phyloP scores from a whole-genome alignment of 2,329 filamentous ascomycete genomes.

The Emericellopsis atlantica region DNA sequence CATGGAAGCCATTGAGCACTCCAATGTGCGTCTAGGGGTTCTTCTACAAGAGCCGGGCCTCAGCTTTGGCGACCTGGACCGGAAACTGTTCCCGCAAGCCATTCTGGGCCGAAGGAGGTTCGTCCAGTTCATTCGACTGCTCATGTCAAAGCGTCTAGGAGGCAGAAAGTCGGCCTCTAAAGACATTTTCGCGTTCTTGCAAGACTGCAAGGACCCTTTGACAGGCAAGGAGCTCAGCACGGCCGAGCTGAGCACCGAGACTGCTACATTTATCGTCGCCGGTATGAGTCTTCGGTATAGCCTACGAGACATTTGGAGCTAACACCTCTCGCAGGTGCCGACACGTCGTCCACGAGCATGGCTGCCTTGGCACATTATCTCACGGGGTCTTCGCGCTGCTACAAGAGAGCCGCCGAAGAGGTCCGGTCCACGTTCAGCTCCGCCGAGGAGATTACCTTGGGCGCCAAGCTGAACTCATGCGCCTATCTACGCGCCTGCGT shows the following conservation, averaged over 20 bases:
- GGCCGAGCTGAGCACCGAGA: slow-evolving; percentile 27
- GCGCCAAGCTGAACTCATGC: slow-evolving; percentile 17
- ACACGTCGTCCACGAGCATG: slow-evolving; percentile 3
- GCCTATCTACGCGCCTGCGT: slow-evolving; percentile 27
- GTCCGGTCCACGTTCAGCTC: slow-evolving; percentile 21
- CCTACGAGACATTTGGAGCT: too few species aligned
- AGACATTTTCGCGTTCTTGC: slow-evolving; percentile 33
- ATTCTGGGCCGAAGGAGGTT: slow-evolving; percentile 2
- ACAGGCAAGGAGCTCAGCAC: slow-evolving; percentile 26
- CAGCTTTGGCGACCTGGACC: too few species aligned
- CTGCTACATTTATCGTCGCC: slow-evolving; percentile 22
- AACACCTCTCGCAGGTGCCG: slow-evolving; percentile 1
- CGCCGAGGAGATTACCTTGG: slow-evolving; percentile 17
- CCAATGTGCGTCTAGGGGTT: too few species aligned
- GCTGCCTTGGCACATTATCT: slow-evolving; percentile 4
- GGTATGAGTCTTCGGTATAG: slow-evolving; percentile 2
- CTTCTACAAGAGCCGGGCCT: too few species aligned
- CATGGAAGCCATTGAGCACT: too few species aligned
- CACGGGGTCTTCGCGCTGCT: slow-evolving; percentile 1
- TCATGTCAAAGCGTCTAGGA: slow-evolving; percentile 3
- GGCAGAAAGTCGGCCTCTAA: slow-evolving; percentile 17
- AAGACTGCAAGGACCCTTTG: slow-evolving; percentile 30
- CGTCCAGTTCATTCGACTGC: slow-evolving; percentile 6
- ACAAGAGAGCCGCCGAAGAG: slow-evolving; percentile 16
- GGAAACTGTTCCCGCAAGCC: slow-evolving; percentile 5